Base-by-base conservation (phyloP, 768 basidiomycete species). In the Psilocybe azurescens region DNA sequence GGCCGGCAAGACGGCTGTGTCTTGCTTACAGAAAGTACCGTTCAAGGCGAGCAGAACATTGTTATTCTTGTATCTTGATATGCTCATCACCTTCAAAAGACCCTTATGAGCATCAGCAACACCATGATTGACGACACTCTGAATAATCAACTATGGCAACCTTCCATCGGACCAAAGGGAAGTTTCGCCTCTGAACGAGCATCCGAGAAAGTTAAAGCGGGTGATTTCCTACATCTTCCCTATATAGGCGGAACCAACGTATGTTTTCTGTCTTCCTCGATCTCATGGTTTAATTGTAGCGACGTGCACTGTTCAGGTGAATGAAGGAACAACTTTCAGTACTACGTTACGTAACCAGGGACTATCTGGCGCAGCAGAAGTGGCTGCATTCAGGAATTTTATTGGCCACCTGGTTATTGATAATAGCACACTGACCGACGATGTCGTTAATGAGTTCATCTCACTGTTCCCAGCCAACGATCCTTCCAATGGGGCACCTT, bases 181-280 rank as follows among this genome's bases (percentile, higher is more conserved):
- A 87, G 83, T 67, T 75, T 87, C 54, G 69, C 82, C 18, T 69
- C 82, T 0, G 78, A 75, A 54, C 69, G 80, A 44, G 81, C 84
- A 3, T 87, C 86, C 1, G 57, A 68, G 5, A 75, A 75, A 41
- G 81, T 87, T 30, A 69, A 74, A 0, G 72, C 77, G 5, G 83
- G 84, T 5, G 73, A 85, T 29, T 87, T 86, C 67, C 67, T 82
- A 16, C 85, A 81, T 54, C 69, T 88, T 3, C 85, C 86, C 6
- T 83, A 80, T 61, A 66, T 88, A 0, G 82, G 75, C n/a, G 86
- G 86, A 30, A 86, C 83, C 0, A 87, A 86, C 49, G 86, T 85
- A 57, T 30, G 81, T 66, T 8, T n/a, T 24, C 29, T 33, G 48
- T 56, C 48, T 59, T n/a, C 46, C 5, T 3, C 36, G 24, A 50